These are phyloP conservation scores for Exophiala sp. DNA, from an alignment of 2,329 filamentous ascomycete species.

Conservation along the genomic window DNA sequence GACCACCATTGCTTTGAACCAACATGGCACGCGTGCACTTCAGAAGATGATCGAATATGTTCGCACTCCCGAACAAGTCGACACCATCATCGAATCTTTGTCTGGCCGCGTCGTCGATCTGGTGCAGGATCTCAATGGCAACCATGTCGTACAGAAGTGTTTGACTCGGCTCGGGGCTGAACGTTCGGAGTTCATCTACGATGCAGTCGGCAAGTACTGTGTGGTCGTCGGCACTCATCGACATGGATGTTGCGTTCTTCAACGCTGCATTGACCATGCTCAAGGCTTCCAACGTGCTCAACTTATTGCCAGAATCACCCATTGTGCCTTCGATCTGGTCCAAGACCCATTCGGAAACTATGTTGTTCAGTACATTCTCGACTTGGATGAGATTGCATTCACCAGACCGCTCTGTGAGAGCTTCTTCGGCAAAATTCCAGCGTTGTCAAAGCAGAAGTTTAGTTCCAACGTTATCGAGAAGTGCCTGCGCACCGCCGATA, in stretches of 20 bases:
- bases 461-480: conserved; percentile 99
- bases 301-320: conserved; percentile 79
- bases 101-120: conserved; percentile 80
- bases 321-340: conserved; percentile 79
- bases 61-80: conserved; percentile 68
- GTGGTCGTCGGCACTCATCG: conserved; percentile 91
- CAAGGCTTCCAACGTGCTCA: conserved; percentile 81
- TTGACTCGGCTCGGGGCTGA: conserved; percentile 81
- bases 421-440: conserved; percentile 66
- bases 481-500: conserved; percentile 75
- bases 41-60: conserved; percentile 99
- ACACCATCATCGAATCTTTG: conserved; percentile 80
- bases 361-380: conserved; percentile 96
- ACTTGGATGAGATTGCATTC: conserved; percentile 79
- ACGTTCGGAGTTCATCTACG: conserved; percentile 94
- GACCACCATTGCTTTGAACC: conserved; percentile 89
- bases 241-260: conserved; percentile 94
- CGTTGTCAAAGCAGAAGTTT: conserved; percentile 92
- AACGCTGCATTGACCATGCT: conserved; percentile 96
- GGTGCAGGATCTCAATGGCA: conserved; percentile 96
- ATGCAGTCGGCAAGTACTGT: conserved; percentile 80
- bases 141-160: conserved; percentile 98
- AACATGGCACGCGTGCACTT: conserved; percentile 90
- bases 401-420: conserved; percentile 80
- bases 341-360: conserved; percentile 99